Conservation (phyloP, 495 filamentous ascomycete species). For the Hyaloscypha hepaticicola region DNA sequence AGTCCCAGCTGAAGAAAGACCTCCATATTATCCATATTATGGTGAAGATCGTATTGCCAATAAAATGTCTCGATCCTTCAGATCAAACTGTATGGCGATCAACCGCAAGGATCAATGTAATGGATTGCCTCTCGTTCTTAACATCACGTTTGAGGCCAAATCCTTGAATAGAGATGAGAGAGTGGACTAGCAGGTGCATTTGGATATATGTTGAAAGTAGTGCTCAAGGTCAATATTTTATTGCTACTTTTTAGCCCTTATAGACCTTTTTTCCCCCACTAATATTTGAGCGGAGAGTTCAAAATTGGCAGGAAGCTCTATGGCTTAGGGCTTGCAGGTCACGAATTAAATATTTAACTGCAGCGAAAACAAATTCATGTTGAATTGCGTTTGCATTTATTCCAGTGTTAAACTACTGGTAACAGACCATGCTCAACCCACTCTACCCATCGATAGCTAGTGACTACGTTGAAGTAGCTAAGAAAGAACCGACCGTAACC, state of each 20-base stretch:
- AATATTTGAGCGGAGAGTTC: too few species aligned
- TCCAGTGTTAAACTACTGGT: neutral
- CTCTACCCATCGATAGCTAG: constrained; percentile 25
- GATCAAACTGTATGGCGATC: neutral
- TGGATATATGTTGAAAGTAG: too few species aligned
- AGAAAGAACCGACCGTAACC: constrained; percentile 17
- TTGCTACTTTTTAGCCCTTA: too few species aligned
- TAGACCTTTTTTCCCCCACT: too few species aligned
- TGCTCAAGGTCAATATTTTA: too few species aligned
- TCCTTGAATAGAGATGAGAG: neutral
- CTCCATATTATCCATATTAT: neutral
- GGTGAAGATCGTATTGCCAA: neutral
- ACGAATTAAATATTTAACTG: too few species aligned
- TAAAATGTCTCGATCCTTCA: neutral
- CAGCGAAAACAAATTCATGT: neutral
- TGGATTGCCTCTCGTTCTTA: neutral
- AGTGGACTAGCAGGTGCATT: neutral
- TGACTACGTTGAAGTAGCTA: constrained; percentile 28
- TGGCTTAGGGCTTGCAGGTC: too few species aligned
- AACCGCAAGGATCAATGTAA: neutral
- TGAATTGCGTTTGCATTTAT: constrained; percentile 1
- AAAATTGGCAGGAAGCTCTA: too few species aligned
- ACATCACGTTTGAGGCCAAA: neutral
- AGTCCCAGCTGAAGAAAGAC: too few species aligned
- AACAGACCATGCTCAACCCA: neutral